Evolutionary conservation across 345 rosid species (phyloP), one percentile per base, ranked within the genome.

Genomic region (Populus simonii): DNA sequence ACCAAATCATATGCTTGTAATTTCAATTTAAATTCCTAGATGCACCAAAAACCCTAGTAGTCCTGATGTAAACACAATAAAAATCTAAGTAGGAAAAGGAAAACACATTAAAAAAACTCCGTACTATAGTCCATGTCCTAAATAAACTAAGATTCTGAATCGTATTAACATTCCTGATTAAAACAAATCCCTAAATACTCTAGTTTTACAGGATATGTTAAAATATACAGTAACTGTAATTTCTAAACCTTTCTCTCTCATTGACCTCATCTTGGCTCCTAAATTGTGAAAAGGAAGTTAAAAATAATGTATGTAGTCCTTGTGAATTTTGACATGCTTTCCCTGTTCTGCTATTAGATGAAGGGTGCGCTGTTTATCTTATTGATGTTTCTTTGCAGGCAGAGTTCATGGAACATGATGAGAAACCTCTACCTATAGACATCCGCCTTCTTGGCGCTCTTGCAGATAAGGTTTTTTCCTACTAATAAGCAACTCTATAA

Each of bases 401-500:
- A 33, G 99, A 96, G 88, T 93, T 96, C 88, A 96, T 96, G 99
- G 99, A 96, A 79, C 98, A 90, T 84, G 99, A 92, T 80, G 99
- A 96, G 86, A 96, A 90, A 80, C 97, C 91, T 84, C 98, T 96
- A 82, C 99, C 99, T 70, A 96, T 96, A 76, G 99, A 96, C 84
- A 96, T 96, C 73, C 94, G 99, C 79, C 93, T 96, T 36, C 98
- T 96, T 84, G 98, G 96, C 67, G 99, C 99, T 76, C 96, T 96
- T 79, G 99, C 99, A 71, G 99, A 96, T 83, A 96, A 96, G 97
- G 99, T 96, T 66, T 81, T 81, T 70, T 84, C 59, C 57, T 74
- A 51, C 38, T 10, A 73, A 69, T 77, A 75, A 51, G 68, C 16
- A 73, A 18, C 49, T 74, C 73, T 74, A 29, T 68, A 79, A 72